Evolutionary conservation across 192 early-diverging fungal species (phyloP).

Genomic region (Backusella australiensis): DNA sequence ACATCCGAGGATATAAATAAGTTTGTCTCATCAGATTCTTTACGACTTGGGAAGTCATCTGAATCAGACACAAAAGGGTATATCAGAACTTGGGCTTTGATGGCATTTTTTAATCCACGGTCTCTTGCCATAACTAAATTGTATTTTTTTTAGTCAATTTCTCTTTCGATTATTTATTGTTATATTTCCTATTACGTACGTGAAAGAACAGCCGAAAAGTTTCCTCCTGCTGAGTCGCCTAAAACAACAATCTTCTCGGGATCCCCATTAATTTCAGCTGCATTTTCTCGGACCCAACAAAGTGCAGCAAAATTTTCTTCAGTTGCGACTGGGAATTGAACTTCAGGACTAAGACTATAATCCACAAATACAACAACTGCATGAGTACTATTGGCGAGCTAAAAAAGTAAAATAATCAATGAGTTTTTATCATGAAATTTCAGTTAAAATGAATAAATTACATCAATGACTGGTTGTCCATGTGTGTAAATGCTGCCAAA

Average conservation of each 20-base stretch:
- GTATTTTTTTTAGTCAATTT: not conserved
- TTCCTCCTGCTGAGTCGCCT: constrained; percentile 24
- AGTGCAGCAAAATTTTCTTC: constrained; percentile 16
- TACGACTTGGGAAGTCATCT: not conserved
- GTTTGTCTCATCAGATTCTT: not conserved
- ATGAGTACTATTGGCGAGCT: not conserved
- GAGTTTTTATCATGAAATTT: too few species aligned
- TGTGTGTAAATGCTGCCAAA: not conserved
- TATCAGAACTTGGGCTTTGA: constrained; percentile 10
- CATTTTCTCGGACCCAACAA: constrained; percentile 5
- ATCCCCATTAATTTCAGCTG: not conserved
- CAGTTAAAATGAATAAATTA: too few species aligned
- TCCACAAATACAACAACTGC: constrained; percentile 17
- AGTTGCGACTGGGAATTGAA: not conserved
- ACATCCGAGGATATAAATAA: not conserved
- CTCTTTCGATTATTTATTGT: not conserved
- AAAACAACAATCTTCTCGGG: constrained; percentile 5
- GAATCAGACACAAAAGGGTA: constrained; percentile 7
- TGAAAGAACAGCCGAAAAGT: constrained; percentile 4
- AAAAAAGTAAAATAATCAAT: not conserved
- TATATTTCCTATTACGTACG: not conserved
- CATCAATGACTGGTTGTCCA: not conserved
- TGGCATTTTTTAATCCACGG: not conserved
- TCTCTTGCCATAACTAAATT: not conserved
- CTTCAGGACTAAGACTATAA: constrained; percentile 14